Conservation (phyloP, 306 rosid species). For the Begonia masoniana region DNA sequence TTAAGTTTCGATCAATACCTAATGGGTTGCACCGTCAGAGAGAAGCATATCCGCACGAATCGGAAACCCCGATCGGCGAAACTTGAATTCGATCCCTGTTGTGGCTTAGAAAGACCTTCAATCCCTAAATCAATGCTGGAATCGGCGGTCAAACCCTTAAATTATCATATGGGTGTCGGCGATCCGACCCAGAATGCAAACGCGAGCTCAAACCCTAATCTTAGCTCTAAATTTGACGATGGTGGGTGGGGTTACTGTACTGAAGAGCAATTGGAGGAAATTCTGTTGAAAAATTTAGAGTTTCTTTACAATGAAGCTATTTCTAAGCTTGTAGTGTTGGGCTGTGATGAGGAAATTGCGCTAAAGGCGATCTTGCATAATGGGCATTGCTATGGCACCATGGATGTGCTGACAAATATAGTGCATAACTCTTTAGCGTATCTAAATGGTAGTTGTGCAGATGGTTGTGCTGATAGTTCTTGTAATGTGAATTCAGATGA, state of each 20-base stretch:
- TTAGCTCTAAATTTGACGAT: constrained; percentile 35
- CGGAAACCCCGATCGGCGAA: constrained; percentile 51
- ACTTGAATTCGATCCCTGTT: constrained; percentile 33
- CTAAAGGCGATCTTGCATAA: constrained; percentile 53
- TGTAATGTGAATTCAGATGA: constrained; percentile 39
- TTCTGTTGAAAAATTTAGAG: constrained; percentile 61
- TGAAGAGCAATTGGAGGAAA: constrained; percentile 84
- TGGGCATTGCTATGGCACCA: constrained; percentile 80
- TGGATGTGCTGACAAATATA: constrained; percentile 69
- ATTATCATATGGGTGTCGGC: constrained; percentile 18
- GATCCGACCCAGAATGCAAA: constrained; percentile 28
- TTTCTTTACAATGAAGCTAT: constrained; percentile 53
- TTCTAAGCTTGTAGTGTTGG: constrained; percentile 67
- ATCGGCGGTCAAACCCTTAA: constrained; percentile 51
- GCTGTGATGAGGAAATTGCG: constrained; percentile 63
- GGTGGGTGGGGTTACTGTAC: constrained; percentile 84
- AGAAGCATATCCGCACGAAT: constrained; percentile 68
- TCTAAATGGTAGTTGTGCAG: constrained; percentile 32
- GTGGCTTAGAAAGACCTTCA: constrained; percentile 32
- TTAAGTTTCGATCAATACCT: background rate
- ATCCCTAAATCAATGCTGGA: constrained; percentile 61
- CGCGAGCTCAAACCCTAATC: constrained; percentile 15
- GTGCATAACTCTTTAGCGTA: constrained; percentile 59
- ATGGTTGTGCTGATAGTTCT: constrained; percentile 8
- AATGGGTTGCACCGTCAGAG: constrained; percentile 87